Percentiles rank a stretch among this genome's conserved stretches.
Evolutionary conservation across 768 basidiomycete species (phyloP).

Genomic region (Hericium alpestre): DNA sequence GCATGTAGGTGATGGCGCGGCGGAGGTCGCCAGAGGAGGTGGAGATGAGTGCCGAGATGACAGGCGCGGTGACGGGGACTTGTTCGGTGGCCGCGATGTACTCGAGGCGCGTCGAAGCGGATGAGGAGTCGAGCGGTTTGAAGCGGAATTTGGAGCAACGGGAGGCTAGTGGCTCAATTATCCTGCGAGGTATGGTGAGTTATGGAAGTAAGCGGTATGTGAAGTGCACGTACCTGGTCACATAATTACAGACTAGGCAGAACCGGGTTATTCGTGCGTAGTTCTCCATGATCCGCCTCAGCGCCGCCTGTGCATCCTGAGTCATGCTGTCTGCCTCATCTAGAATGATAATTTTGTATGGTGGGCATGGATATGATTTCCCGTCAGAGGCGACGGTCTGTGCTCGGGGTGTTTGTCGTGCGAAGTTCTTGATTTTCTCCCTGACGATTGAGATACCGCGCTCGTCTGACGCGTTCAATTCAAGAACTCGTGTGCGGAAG

Average conservation of each 20-base stretch:
- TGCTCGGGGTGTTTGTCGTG: constrained; percentile 83
- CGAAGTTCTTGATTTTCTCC: constrained; percentile 98
- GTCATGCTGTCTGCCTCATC: constrained; percentile 99
- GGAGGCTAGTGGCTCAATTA: constrained; percentile 97
- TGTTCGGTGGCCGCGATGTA: constrained; percentile 74
- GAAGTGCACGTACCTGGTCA: constrained; percentile 62
- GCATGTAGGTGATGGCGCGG: constrained; percentile 94
- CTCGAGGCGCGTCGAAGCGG: constrained; percentile 63
- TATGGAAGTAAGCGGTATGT: background rate
- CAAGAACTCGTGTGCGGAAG: constrained; percentile 85
- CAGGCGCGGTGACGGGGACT: constrained; percentile 44
- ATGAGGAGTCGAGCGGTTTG: constrained; percentile 75
- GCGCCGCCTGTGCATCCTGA: constrained; percentile 94
- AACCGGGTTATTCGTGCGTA: constrained; percentile 95
- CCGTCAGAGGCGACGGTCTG: constrained; percentile 60
- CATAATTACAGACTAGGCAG: constrained; percentile 98
- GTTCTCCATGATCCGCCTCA: constrained; percentile 99
- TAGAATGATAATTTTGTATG: constrained; percentile 96
- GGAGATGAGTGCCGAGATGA: constrained; percentile 62
- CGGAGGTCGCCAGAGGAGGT: constrained; percentile 89
- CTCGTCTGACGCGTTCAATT: constrained; percentile 98
- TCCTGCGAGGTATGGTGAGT: constrained; percentile 37
- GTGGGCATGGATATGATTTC: constrained; percentile 87
- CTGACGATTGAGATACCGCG: constrained; percentile 94
- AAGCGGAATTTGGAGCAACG: constrained; percentile 99